Evolutionary conservation across 1,139 yeast genomes (phyloP).

Genomic region (Yamadazyma oceani): DNA sequence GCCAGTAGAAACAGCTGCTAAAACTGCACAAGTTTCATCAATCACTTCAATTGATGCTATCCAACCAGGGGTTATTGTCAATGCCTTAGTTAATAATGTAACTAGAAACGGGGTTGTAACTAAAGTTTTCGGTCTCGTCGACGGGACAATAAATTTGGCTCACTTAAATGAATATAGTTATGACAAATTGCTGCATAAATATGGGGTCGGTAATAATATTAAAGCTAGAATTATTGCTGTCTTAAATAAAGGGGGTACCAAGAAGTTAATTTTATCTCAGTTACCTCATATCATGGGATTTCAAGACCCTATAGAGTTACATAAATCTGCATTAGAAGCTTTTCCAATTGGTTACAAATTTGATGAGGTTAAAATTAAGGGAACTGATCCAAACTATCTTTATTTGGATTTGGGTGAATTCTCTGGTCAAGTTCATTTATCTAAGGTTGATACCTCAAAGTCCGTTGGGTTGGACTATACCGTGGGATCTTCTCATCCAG

Average conservation of each 20-base stretch:
- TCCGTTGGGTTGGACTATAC: conserved; percentile 53
- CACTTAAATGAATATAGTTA: conserved; percentile 56
- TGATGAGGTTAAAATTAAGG: conserved; percentile 58
- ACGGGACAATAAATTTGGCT: conserved; percentile 67
- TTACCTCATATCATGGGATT: conserved; percentile 53
- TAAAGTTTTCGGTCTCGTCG: conserved; percentile 72
- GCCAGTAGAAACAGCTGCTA: conserved; percentile 27
- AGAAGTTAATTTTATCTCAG: conserved; percentile 63
- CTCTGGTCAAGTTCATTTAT: conserved; percentile 71
- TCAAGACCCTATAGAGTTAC: conserved; percentile 13
- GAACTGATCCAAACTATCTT: conserved; percentile 55
- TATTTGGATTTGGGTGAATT: conserved; percentile 58
- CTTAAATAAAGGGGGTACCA: conserved; percentile 54
- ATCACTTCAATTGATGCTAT: conserved; percentile 75
- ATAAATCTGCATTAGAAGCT: conserved; percentile 51
- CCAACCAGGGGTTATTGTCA: conserved; percentile 81
- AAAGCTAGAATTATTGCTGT: conserved; percentile 72
- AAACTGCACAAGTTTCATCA: conserved; percentile 48
- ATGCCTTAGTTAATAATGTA: conserved; percentile 66
- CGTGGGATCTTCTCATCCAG: conserved; percentile 66
- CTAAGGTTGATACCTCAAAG: conserved; percentile 60
- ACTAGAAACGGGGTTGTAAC: conserved; percentile 60
- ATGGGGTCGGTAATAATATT: conserved; percentile 62
- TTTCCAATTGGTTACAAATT: conserved; percentile 77
- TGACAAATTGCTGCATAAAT: conserved; percentile 58